Evolutionary conservation across 2,329 filamentous ascomycete genomes (phyloP), one percentile per base, ranked within the genome.

Genomic region (Botrytis squamosa): DNA sequence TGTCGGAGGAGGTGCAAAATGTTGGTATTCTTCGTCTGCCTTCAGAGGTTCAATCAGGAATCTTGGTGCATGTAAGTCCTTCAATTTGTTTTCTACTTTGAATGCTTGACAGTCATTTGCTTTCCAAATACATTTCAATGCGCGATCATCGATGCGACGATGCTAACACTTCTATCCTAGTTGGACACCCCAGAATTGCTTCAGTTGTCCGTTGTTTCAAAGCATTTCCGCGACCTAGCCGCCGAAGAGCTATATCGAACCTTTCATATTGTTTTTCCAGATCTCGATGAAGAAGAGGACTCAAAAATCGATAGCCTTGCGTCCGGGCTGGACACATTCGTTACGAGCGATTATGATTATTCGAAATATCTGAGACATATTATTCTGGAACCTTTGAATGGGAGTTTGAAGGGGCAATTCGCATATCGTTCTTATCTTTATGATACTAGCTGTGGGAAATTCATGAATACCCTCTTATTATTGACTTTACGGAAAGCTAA

Each of bases 331-430:
- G 86, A 90, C 72, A 90, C 89, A 6, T 87, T 91, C 71, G 87
- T 86, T 44, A 88, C 88, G 0, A 91, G 89, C 83, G 85, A 90
- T 44, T 90, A 90, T 81, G 84, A 91, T 80, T 91, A 91, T 81
- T 88, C 87, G 40, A 82, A 85, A 75, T 86, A 90, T 78, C 82
- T 91, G 44, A 85, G 84, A 75, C 85, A 88, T 73, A 82, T 91
- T 55, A 85, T 83, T 46, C 83, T 91, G 74, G 88, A 90, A 75
- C 88, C 88, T 1, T 81, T 87, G 40, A 86, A 84, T 75, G 83
- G 84, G 16, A 88, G 87, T 14, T 80, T 83, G 70, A 87, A 87
- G 79, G 87, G 85, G n/a, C 87, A 89, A 76, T 79, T 82, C 29
- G 84, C 86, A 36, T 88, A 89, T 77, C 85, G 86, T 72, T 82